Percentiles rank a stretch among this genome's conserved stretches.
Conservation (phyloP, 2,329 filamentous ascomycete species). For the Ramularia collo-cygni region DNA sequence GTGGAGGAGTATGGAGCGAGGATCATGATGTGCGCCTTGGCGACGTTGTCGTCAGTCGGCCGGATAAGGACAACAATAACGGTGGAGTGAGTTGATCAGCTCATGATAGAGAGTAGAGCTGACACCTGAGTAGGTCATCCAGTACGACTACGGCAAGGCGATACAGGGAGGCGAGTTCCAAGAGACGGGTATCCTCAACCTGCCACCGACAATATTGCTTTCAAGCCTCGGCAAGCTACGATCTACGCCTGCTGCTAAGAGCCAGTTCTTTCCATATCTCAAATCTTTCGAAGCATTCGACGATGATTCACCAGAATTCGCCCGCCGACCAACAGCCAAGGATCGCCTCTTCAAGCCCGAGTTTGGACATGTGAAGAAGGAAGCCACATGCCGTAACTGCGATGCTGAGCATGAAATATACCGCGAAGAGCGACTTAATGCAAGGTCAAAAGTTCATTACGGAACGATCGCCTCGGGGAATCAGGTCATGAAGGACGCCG, state of each 20-base stretch:
- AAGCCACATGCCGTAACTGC: neutral
- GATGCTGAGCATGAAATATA: neutral
- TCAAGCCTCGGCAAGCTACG: constrained; percentile 4
- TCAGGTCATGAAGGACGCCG: constrained; percentile 18
- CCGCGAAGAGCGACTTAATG: neutral
- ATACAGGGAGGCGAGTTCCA: neutral
- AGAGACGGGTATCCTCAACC: neutral
- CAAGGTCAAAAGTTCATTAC: constrained; percentile 12
- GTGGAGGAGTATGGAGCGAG: constrained; percentile 19
- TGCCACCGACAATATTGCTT: neutral
- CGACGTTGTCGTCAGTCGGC: constrained; percentile 24
- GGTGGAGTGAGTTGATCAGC: constrained; percentile 26
- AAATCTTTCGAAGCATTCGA: neutral
- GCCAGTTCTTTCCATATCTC: neutral
- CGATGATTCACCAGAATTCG: neutral
- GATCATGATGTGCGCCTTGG: constrained; percentile 23
- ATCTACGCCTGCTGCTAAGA: neutral
- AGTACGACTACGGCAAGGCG: constrained; percentile 3
- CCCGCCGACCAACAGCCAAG: neutral
- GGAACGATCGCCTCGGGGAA: constrained; percentile 24
- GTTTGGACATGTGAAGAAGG: neutral
- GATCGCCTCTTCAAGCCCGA: neutral
- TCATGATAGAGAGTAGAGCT: no score
- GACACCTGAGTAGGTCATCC: neutral
- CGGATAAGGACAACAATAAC: constrained; percentile 1